Percentiles rank a stretch among this genome's conserved stretches.
Conservation (phyloP, 768 basidiomycete species). For the Scleroderma citrinum region DNA sequence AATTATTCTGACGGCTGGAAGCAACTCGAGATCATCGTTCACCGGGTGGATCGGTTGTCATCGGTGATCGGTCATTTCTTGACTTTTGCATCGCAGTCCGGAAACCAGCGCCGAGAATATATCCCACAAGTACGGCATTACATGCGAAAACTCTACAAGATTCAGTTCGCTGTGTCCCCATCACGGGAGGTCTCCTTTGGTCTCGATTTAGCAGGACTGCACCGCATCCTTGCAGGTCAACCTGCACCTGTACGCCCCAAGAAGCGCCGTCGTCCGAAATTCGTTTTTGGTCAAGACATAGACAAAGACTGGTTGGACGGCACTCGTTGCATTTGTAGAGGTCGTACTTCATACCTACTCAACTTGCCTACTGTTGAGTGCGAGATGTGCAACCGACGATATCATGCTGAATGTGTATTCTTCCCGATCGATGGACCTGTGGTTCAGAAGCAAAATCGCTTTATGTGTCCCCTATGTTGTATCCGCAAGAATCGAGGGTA, state of each 20-base stretch:
- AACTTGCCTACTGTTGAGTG: slow-evolving; percentile 63
- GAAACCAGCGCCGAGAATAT: slow-evolving; percentile 70
- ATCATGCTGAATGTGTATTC: slow-evolving; percentile 75
- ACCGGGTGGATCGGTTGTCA: slow-evolving; percentile 71
- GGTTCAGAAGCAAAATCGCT: slow-evolving; percentile 33
- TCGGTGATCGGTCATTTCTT: slow-evolving; percentile 76
- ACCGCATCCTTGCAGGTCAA: slow-evolving; percentile 71
- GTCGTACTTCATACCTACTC: slow-evolving; percentile 54
- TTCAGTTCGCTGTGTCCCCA: slow-evolving; percentile 84
- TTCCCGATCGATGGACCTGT: slow-evolving; percentile 44
- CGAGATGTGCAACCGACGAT: slow-evolving; percentile 56
- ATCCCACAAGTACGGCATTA: slow-evolving; percentile 83
- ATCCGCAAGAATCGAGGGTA: slow-evolving; percentile 68
- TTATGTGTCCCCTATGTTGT: slow-evolving; percentile 74
- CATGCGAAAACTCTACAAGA: slow-evolving; percentile 86
- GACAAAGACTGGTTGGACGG: slow-evolving; percentile 70
- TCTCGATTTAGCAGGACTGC: slow-evolving; percentile 74
- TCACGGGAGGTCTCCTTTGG: slow-evolving; percentile 78
- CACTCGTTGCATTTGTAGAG: slow-evolving; percentile 78
- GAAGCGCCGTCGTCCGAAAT: slow-evolving; percentile 56
- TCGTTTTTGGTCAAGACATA: slow-evolving; percentile 71
- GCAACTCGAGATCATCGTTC: slow-evolving; percentile 73
- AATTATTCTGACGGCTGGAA: slow-evolving; percentile 78
- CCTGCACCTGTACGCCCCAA: slow-evolving; percentile 43
- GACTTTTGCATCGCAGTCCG: slow-evolving; percentile 59